Conservation (phyloP, 2,329 filamentous ascomycete species). For the Fusarium globosum region DNA sequence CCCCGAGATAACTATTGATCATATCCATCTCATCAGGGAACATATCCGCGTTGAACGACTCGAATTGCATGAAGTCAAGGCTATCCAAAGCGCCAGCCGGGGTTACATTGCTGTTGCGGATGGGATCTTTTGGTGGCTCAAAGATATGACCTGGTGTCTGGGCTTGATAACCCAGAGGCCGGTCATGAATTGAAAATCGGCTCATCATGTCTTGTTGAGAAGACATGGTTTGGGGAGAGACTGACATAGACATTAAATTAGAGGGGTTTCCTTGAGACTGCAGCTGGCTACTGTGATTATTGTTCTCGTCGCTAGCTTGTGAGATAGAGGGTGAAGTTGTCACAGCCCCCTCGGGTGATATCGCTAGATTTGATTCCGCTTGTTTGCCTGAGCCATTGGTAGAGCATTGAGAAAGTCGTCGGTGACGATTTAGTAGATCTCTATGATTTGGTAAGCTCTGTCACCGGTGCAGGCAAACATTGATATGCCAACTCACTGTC, state of each 20-base stretch:
- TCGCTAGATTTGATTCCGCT: background rate
- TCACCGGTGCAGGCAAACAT: fast-evolving
- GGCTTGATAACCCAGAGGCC: background rate
- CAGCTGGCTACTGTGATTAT: background rate
- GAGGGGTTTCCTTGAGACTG: background rate
- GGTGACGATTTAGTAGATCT: background rate
- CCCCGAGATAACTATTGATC: background rate
- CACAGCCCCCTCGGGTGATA: background rate
- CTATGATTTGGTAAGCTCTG: background rate
- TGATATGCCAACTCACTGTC: background rate
- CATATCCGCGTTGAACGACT: background rate
- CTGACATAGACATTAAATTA: background rate
- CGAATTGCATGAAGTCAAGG: background rate
- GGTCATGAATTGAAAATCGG: background rate
- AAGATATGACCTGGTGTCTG: background rate
- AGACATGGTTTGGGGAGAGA: background rate
- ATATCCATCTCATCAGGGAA: constrained; percentile 1
- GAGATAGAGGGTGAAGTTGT: background rate
- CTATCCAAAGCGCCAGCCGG: background rate
- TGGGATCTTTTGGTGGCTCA: background rate
- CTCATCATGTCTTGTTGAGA: constrained; percentile 1
- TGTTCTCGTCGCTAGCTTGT: background rate
- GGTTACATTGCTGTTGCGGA: background rate
- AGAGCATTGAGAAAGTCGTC: background rate
- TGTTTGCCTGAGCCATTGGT: background rate